These are phyloP conservation scores for Yarrowia deformans DNA, from an alignment of 805 yeast genomes.

Conservation along the genomic window DNA sequence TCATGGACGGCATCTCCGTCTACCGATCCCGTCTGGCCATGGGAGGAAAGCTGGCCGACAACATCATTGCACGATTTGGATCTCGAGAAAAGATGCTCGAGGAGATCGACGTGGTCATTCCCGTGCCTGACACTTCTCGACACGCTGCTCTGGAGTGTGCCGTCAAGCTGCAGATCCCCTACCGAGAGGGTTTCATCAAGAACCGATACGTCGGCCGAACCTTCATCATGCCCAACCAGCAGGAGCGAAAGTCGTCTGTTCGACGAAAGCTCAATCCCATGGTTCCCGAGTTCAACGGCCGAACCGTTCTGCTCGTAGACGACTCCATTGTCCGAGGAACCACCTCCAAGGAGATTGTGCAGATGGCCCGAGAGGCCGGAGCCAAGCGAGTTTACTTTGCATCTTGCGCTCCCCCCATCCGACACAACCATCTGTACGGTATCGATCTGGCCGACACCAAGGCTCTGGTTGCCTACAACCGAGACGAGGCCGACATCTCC, in stretches of 20 bases:
- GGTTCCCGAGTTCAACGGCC: conserved; percentile 87
- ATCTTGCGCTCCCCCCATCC: conserved; percentile 97
- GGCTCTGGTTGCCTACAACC: conserved; percentile 87
- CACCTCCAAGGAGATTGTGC: conserved; percentile 93
- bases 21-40: conserved; percentile 90
- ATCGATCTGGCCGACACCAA: conserved; percentile 95
- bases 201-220: conserved; percentile 98
- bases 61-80: conserved; percentile 59
- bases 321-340: conserved; percentile 98
- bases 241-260: conserved; percentile 90
- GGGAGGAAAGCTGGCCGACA: conserved; percentile 89
- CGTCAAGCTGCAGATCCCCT: conserved; percentile 76
- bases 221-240: conserved; percentile 97
- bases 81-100: conserved; percentile 57
- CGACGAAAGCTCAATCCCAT: conserved; percentile 95
- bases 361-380: conserved; percentile 99
- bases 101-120: conserved; percentile 91
- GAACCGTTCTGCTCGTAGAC: conserved; percentile 88
- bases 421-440: conserved; percentile 95
- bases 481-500: conserved; percentile 77
- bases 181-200: conserved; percentile 96
- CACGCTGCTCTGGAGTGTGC: conserved; percentile 94
- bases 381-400: conserved; percentile 96
- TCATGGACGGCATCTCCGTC: conserved; percentile 94
- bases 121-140: conserved; percentile 98